Evolutionary conservation across 345 rosid species (phyloP), one percentile per base, ranked within the genome.

Genomic region (thale cress (Arabidopsis thaliana)): DNA sequence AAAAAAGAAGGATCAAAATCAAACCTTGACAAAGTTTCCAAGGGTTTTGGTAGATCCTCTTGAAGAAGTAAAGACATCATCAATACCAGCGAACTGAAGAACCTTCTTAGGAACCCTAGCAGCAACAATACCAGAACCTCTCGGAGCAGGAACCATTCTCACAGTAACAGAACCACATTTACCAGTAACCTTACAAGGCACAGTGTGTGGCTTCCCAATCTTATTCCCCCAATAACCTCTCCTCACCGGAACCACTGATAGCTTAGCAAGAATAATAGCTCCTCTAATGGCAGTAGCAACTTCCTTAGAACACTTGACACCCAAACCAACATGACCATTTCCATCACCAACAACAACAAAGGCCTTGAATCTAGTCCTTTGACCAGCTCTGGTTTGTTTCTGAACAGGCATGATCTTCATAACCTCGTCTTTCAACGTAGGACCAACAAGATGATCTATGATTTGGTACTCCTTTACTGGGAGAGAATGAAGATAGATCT

Each of bases 401-500:
- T 89, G 97, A 16, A 89, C 93, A 0, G 97, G 93, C 76, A 87
- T 87, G 75, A 90, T 92, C 76, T 89, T 90, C 97, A 92, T 90
- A 22, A 92, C 97, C 78, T 92, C 96, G 7, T 92, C 97, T 76
- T 90, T 92, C 69, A 91, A 72, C 6, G 85, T 65, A 0, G 88
- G 87, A 6, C 89, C 93, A 2, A 85, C 82, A 1, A 92, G 86
- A 6, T 73, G 74, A 82, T 89, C 97, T 6, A 92, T 52, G 78
- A 92, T 92, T 53, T 92, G 96, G 64, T 85, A 60, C 83, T 92
- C 97, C 78, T 92, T 92, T 65, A 92, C 85, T 3, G 96, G 97
- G 4, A 92, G 88, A 0, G 96, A 89, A 60, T 87, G 96, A 20
- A 89, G 89, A 55, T 89, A 89, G 71, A 89, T 87, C 59, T 89